Evolutionary conservation across 1,284 basidiomycete species (phyloP).

Genomic region (Ceratobasidium sp.): DNA sequence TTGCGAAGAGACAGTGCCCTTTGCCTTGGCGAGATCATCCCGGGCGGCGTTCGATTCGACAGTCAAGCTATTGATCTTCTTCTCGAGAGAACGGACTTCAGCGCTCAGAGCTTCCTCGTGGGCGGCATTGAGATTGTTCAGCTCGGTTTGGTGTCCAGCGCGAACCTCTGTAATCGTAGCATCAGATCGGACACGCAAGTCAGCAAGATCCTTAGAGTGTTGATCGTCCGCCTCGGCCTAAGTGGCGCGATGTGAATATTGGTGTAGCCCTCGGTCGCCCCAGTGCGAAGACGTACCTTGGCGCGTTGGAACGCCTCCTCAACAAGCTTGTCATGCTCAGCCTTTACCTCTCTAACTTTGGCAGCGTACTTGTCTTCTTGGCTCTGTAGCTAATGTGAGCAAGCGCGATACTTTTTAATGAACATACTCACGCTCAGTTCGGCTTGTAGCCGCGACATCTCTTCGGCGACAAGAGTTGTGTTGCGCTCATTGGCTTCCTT

Average conservation of each 20-base stretch:
- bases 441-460: slow-evolving; percentile 63
- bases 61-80: slow-evolving; percentile 68
- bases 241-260: slow-evolving; percentile 14
- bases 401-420: slow-evolving; percentile 44
- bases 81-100: slow-evolving; percentile 67
- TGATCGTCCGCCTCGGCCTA: slow-evolving; percentile 72
- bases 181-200: slow-evolving; percentile 71
- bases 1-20: slow-evolving; percentile 60
- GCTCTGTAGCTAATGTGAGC: slow-evolving; percentile 56
- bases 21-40: slow-evolving; percentile 80
- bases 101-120: slow-evolving; percentile 67
- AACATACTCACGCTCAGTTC: slow-evolving; percentile 67
- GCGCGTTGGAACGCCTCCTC: slow-evolving; percentile 78
- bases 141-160: slow-evolving; percentile 64
- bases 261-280: slow-evolving; percentile 20
- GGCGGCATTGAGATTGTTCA: slow-evolving; percentile 70
- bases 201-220: slow-evolving; percentile 76
- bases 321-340: slow-evolving; percentile 71
- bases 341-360: slow-evolving; percentile 72
- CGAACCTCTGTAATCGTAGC: slow-evolving; percentile 74
- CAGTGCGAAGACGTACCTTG: slow-evolving; percentile 63
- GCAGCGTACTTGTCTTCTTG: slow-evolving; percentile 74
- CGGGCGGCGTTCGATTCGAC: slow-evolving; percentile 82
- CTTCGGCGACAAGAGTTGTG: slow-evolving; percentile 67
- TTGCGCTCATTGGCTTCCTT: slow-evolving; percentile 56